Evolutionary conservation across 2,329 filamentous ascomycete genomes (phyloP).

Genomic region (Colletotrichum shisoi): DNA sequence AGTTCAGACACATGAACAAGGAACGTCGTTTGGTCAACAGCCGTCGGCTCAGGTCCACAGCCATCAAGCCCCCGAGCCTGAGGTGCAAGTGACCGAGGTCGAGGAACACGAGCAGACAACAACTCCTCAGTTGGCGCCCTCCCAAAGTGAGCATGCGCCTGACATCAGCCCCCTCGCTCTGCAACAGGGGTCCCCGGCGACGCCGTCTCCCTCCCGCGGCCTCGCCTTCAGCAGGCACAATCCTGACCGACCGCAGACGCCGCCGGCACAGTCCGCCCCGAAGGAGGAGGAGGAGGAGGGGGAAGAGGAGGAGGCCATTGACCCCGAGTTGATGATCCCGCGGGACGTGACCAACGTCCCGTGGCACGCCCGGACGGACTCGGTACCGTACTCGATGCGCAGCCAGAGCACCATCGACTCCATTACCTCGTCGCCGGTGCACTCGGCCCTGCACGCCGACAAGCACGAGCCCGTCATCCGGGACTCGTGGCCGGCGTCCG

Average conservation of each 20-base stretch:
- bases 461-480: constrained; percentile 48
- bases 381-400: constrained; percentile 48
- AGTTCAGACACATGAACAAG: constrained; percentile 8
- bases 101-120: constrained; percentile 31
- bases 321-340: constrained; percentile 41
- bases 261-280: constrained; percentile 16
- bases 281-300: constrained; percentile 27
- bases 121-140: constrained; percentile 39
- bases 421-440: constrained; percentile 46
- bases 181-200: constrained; percentile 35
- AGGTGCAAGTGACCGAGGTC: constrained; percentile 22
- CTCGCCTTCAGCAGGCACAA: constrained; percentile 46
- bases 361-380: constrained; percentile 47
- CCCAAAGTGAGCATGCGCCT: constrained; percentile 30
- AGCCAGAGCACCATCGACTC: constrained; percentile 51
- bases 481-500: constrained; percentile 45
- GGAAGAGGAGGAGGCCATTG: constrained; percentile 33
- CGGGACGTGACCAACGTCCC: constrained; percentile 48
- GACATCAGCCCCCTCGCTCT: constrained; percentile 40
- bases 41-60: neutral
- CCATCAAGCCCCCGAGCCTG: neutral
- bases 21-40: neutral
- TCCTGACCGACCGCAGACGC: constrained; percentile 41
- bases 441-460: constrained; percentile 42
- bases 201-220: constrained; percentile 39